Evolutionary conservation across 169 alveolate species (phyloP).

Genomic region (Cryptosporidium xiaoi): DNA sequence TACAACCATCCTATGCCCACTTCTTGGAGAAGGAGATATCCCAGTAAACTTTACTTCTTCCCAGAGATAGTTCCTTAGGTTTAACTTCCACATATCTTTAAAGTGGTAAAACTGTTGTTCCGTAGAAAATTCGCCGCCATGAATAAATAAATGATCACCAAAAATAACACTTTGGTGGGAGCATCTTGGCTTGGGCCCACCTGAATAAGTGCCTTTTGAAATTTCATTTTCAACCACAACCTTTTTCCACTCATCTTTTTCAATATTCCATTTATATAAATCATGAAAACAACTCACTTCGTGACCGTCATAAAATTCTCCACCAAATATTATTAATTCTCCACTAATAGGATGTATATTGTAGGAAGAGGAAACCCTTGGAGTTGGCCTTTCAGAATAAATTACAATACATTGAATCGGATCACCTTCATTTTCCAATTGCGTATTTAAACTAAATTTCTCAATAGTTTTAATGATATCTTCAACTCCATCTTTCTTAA

Average conservation of each 20-base stretch:
- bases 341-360: constrained; percentile 73
- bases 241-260: constrained; percentile 86
- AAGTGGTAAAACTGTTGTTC: constrained; percentile 88
- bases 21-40: constrained; percentile 87
- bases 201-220: constrained; percentile 5
- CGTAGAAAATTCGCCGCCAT: constrained; percentile 92
- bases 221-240: constrained; percentile 76
- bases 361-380: constrained; percentile 66
- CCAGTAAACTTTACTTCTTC: constrained; percentile 84
- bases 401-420: constrained; percentile 52
- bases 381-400: constrained; percentile 57
- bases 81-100: constrained; percentile 88
- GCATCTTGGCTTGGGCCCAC: constrained; percentile 89
- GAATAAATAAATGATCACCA: constrained; percentile 86
- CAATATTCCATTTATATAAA: constrained; percentile 84
- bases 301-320: constrained; percentile 89
- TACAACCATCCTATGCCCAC: constrained; percentile 92
- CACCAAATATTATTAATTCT: constrained; percentile 88
- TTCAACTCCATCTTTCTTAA: constrained; percentile 44
- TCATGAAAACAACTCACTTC: constrained; percentile 86
- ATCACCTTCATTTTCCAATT: not conserved
- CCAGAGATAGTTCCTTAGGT: constrained; percentile 84
- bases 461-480: constrained; percentile 42
- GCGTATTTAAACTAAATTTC: not conserved
- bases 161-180: constrained; percentile 88